These are phyloP conservation scores for Globisporangium splendens DNA, from an alignment of 352 stramenopile genomes.

Conservation along the genomic window DNA sequence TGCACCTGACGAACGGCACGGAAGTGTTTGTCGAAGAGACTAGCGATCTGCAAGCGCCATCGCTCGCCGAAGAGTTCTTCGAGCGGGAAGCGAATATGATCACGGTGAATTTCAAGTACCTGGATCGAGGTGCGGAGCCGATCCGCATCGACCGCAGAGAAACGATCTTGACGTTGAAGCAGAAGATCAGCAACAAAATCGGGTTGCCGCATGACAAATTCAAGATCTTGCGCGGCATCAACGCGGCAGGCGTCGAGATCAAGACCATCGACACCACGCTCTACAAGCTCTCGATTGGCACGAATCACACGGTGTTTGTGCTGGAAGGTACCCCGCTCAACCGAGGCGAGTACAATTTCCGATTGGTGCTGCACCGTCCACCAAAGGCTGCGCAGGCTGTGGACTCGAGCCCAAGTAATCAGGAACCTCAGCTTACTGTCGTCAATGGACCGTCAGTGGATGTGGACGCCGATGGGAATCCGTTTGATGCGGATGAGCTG, in stretches of 20 bases:
- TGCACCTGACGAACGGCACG: slow-evolving; percentile 62
- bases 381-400: neutral
- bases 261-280: slow-evolving; percentile 77
- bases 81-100: slow-evolving; percentile 81
- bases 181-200: slow-evolving; percentile 48
- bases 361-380: slow-evolving; percentile 55
- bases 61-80: slow-evolving; percentile 58
- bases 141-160: slow-evolving; percentile 77
- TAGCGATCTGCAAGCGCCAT: slow-evolving; percentile 35
- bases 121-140: slow-evolving; percentile 32
- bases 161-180: slow-evolving; percentile 55
- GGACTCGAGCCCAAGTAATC: slow-evolving; percentile 12
- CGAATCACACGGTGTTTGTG: slow-evolving; percentile 65
- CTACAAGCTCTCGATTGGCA: slow-evolving; percentile 67
- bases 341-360: slow-evolving; percentile 75
- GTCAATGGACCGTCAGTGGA: slow-evolving; percentile 9
- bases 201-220: slow-evolving; percentile 48
- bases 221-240: slow-evolving; percentile 73
- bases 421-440: slow-evolving; percentile 22
- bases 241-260: slow-evolving; percentile 70
- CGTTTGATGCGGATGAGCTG: slow-evolving; percentile 65
- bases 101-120: slow-evolving; percentile 67
- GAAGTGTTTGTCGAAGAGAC: slow-evolving; percentile 79
- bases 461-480: slow-evolving; percentile 17
- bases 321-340: slow-evolving; percentile 63